Evolutionary conservation across 2,329 filamentous ascomycete genomes (phyloP), one percentile per base, ranked within the genome.

Genomic region (Drechslerella dactyloides): DNA sequence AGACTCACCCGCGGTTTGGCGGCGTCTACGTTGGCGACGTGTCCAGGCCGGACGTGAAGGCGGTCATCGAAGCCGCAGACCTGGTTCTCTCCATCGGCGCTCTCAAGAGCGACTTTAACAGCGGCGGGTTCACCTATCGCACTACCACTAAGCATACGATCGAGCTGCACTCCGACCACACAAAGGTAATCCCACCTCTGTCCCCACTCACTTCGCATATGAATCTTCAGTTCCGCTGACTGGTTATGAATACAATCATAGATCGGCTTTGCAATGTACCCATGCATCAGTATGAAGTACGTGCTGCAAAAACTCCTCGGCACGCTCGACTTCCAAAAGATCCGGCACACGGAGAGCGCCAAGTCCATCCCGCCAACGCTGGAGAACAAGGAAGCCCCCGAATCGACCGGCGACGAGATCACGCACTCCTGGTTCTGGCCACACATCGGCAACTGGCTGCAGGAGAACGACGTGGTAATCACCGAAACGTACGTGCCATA

Each of bases 1-100:
- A 96, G 79, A 85, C 85, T 1, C 84, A 89, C 52, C 82, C 84
- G n/a, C 89, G 86, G 77, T 96, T 89, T 75, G 90, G 90, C 21
- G 92, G 92, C 74, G 90, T 96, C 3, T 96, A 96, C 78, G 89
- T 89, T 7, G 92, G 92, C n/a, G 84, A 85, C 68, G 90, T 89
- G 37, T 91, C 88, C 33, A 85, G 88, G 58, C 83, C 85, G 0
- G 84, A 84, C 40, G 88, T 90, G 23, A 84, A 84, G 74, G 81
- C 86, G 48, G 83, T 84, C 27, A 84, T 92, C 21, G 89, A 91
- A 77, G 82, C 82, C 1, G 85, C 89, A 0, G 90, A 93, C 77
- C 81, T 92, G 2, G 85, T 93, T 60, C 82, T 93, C 57, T 86
- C 83, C 60, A 85, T 93, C 72, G 90, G 90, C 44, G 83, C 86